A percentile compares a stretch with the other conserved stretches of the same genome.
Conservation (phyloP, 2,329 filamentous ascomycete species). For the Chrysosporium queenslandicum region DNA sequence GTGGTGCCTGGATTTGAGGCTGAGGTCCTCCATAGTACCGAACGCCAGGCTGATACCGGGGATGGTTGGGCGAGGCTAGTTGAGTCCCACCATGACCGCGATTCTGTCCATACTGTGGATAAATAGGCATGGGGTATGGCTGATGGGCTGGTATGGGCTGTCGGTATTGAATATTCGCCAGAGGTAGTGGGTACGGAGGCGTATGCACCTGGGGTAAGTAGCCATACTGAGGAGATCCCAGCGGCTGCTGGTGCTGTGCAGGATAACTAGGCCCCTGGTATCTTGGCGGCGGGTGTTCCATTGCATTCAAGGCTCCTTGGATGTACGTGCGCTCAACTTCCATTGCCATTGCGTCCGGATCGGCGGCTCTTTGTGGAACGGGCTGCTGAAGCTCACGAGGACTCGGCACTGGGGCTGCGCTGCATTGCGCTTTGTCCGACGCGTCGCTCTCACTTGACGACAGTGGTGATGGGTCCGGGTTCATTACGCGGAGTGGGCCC, state of each 20-base stretch:
- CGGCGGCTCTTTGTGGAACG: not conserved
- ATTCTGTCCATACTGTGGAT: not conserved
- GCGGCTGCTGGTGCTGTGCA: not conserved
- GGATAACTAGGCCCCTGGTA: not conserved
- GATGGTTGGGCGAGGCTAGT: not conserved
- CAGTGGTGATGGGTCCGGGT: constrained; percentile 7
- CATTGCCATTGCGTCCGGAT: not conserved
- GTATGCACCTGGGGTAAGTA: not conserved
- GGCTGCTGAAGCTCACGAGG: not conserved
- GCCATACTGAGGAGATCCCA: no score
- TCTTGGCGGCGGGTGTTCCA: not conserved
- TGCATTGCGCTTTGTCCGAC: not conserved
- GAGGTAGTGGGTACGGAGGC: not conserved
- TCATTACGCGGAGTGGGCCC: constrained; percentile 12
- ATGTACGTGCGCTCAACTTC: not conserved
- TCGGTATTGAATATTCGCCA: not conserved
- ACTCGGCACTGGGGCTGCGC: not conserved
- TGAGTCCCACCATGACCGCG: not conserved
- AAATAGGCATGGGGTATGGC: not conserved
- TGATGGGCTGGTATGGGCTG: not conserved
- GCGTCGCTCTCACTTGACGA: not conserved
- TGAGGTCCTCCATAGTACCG: no score
- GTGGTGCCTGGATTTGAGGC: not conserved
- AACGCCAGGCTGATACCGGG: not conserved
- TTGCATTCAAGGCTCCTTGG: constrained; percentile 1